Evolutionary conservation across 1,284 basidiomycete genomes (phyloP), one percentile per base, ranked within the genome.

Genomic region (Cystobasidium slooffiae): DNA sequence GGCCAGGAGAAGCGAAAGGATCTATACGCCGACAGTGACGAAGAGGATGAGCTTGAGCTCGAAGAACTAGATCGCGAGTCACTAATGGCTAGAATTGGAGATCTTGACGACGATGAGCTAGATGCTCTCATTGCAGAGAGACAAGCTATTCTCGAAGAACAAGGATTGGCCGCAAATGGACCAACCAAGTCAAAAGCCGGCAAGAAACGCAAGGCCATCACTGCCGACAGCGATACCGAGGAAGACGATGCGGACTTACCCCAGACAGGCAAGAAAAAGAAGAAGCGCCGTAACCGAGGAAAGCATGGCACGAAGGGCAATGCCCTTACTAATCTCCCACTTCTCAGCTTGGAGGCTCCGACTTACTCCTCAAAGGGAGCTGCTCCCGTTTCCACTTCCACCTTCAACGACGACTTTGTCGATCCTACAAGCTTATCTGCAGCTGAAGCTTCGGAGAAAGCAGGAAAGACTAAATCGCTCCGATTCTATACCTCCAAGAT

Each of bases 401-500:
- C 72, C 7, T 73, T 76, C 62, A 79, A 82, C 6, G 81, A 83
- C 9, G 84, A 84, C 6, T 92, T 88, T 78, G 91, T 93, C 69
- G 94, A 97, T 80, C 85, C 88, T 9, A 88, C 87, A 0, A 82
- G 87, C 12, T 86, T 97, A 20, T 85, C 88, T 70, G 83, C 86
- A 31, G 87, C 88, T 16, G 95, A 97, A 78, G 86, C 88, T 6
- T 86, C 86, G 10, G 94, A 97, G 84, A 97, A 97, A 82, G 87
- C 85, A 49, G 88, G 89, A 6, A 88, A 90, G 73, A 90, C 89
- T 77, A 88, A 89, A 80, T 87, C 91, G 9, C 86, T 97, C 24
- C 89, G 90, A 43, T 97, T 97, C 88, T 89, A 96, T 80, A 90
- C 90, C 0, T 88, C 91, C 59, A 89, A 88, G 80, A 91, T 92